A percentile compares a stretch with the other conserved stretches of the same genome.
Evolutionary conservation across 345 rosid species (phyloP).

Genomic region (Eutrema yunnanense): DNA sequence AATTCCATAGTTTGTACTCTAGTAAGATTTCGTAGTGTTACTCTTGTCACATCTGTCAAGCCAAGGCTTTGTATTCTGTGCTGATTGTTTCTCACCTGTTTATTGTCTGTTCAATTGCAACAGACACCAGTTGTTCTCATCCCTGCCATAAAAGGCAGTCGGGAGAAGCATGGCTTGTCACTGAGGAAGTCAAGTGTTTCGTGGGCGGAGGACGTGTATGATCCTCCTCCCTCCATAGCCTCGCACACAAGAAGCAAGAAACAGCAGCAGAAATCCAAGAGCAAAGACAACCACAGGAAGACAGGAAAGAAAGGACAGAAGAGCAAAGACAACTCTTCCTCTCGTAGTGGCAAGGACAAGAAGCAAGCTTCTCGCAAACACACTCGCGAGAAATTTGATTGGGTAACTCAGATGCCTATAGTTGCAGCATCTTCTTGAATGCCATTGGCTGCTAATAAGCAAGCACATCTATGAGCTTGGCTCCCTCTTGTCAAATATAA

Average conservation of each 20-base stretch:
- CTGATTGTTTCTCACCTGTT: neutral
- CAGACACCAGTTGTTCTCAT: slow-evolving; percentile 45
- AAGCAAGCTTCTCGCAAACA: slow-evolving; percentile 47
- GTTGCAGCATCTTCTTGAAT: slow-evolving; percentile 57
- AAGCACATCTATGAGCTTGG: neutral
- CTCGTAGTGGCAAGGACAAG: slow-evolving; percentile 53
- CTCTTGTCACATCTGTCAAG: neutral
- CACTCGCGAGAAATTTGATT: slow-evolving; percentile 21
- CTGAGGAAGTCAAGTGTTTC: slow-evolving; percentile 44
- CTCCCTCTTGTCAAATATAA: neutral
- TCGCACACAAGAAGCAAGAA: slow-evolving; percentile 56
- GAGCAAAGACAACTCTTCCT: slow-evolving; percentile 46
- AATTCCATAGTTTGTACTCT: neutral
- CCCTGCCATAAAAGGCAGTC: slow-evolving; percentile 84
- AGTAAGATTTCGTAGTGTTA: neutral
- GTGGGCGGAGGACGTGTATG: slow-evolving; percentile 92
- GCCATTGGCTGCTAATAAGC: neutral
- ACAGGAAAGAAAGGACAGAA: slow-evolving; percentile 71
- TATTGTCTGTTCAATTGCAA: neutral
- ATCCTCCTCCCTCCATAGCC: slow-evolving; percentile 68
- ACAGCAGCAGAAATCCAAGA: slow-evolving; percentile 53
- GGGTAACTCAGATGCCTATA: slow-evolving; percentile 43
- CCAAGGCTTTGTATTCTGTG: neutral
- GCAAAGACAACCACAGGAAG: slow-evolving; percentile 48
- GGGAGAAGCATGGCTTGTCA: slow-evolving; percentile 51